Evolutionary conservation across 75 land plant species (phyloP).

Genomic region (Cupressus sempervirens): DNA sequence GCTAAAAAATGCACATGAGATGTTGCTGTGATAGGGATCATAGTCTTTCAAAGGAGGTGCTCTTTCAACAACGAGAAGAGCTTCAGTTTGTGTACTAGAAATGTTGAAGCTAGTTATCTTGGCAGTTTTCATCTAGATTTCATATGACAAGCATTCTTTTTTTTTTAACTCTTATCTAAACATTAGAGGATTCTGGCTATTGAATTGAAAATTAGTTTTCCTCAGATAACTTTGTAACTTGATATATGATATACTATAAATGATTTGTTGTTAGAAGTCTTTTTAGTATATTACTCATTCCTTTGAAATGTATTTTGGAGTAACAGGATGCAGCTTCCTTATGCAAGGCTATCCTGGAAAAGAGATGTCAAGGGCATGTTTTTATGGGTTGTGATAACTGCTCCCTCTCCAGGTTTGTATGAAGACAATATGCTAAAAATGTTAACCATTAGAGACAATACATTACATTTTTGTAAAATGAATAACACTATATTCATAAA

Average conservation of each 20-base stretch:
- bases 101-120: neutral
- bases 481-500: neutral
- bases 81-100: neutral
- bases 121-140: neutral
- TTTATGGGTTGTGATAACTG: constrained; percentile 92
- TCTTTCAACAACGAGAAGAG: neutral
- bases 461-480: neutral
- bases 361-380: constrained; percentile 50
- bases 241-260: neutral
- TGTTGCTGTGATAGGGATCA: neutral
- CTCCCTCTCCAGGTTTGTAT: constrained; percentile 79
- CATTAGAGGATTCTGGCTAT: neutral
- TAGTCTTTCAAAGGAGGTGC: neutral
- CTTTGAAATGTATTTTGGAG: neutral
- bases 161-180: neutral
- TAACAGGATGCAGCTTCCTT: constrained; percentile 96
- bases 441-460: neutral
- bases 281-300: neutral
- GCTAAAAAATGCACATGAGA: neutral
- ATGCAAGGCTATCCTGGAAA: constrained; percentile 64
- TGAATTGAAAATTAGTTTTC: neutral
- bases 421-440: neutral
- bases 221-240: neutral
- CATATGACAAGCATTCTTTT: neutral
- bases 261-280: neutral